phyloP scores from a whole-genome alignment of 495 filamentous ascomycete genomes.

The Hypoxylon lienhwacheense region DNA sequence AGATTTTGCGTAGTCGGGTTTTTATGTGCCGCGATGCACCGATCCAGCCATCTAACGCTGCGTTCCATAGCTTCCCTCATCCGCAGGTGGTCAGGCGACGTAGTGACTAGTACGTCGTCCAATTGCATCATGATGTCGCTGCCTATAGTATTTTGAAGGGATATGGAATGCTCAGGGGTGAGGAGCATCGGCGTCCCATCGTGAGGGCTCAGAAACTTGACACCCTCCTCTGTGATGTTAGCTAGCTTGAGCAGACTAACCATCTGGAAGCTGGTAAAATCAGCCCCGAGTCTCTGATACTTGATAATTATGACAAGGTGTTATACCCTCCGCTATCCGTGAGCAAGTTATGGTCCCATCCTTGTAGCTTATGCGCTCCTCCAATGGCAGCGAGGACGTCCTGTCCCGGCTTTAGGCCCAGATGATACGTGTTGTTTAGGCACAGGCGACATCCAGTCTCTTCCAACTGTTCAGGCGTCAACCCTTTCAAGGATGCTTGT shows the following conservation, averaged over 20 bases:
- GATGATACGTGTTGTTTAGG: conserved; percentile 96
- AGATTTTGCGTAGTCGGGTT: conserved; percentile 83
- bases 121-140: conserved; percentile 99
- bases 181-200: conserved; percentile 97
- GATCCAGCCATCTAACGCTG: conserved; percentile 97
- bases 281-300: too few species aligned
- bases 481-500: conserved; percentile 92
- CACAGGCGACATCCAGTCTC: conserved; percentile 86
- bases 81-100: conserved; percentile 79
- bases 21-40: conserved; percentile 89
- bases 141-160: conserved; percentile 93
- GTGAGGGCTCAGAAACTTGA: conserved; percentile 91
- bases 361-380: conserved; percentile 89
- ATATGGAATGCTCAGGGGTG: conserved; percentile 95
- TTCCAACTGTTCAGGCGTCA: conserved; percentile 90
- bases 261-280: conserved; percentile 83
- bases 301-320: neutral
- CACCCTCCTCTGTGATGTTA: conserved; percentile 91
- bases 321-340: conserved; percentile 97
- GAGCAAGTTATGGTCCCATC: conserved; percentile 92
- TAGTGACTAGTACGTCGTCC: conserved; percentile 95
- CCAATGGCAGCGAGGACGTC: conserved; percentile 82
- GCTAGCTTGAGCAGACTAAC: conserved; percentile 94
- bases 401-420: conserved; percentile 92
- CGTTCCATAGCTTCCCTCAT: conserved; percentile 96